A percentile compares a stretch with the other conserved stretches of the same genome.
These are phyloP conservation scores for Mercurialis annua DNA, from an alignment of 345 rosid species.

Conservation along the genomic window DNA sequence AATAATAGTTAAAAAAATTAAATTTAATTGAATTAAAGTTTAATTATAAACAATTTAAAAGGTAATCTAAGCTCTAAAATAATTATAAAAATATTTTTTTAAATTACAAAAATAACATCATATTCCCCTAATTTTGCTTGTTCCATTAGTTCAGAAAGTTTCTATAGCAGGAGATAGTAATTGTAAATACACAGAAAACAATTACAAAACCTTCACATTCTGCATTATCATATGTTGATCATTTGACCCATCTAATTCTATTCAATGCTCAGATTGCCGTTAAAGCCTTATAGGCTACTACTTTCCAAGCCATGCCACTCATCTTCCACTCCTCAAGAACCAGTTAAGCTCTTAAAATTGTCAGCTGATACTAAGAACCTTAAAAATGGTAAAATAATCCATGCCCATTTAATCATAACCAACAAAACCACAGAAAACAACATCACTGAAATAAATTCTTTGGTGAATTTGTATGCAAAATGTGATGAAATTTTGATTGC, in stretches of 20 bases:
- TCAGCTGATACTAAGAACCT: conserved; percentile 48
- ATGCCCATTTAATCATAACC: conserved; percentile 48
- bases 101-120: no score
- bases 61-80: no score
- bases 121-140: no score
- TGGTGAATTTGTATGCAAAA: conserved; percentile 56
- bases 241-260: neutral
- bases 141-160: no score
- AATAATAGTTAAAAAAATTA: no score
- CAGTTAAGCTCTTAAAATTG: conserved; percentile 41
- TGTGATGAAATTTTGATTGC: conserved; percentile 43
- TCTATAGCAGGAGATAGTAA: no score
- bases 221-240: no score
- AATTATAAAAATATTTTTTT: no score
- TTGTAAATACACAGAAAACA: no score
- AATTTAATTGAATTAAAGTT: no score
- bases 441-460: conserved; percentile 34
- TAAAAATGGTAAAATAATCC: conserved; percentile 46
- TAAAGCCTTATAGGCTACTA: conserved; percentile 7
- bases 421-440: conserved; percentile 16
- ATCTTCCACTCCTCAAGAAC: conserved; percentile 19
- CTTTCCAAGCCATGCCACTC: conserved; percentile 12
- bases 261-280: conserved; percentile 2
- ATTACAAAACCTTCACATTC: no score
- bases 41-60: no score